Evolutionary conservation across 148 eudicot genomes (phyloP).

Genomic region (Polygonum aviculare): DNA sequence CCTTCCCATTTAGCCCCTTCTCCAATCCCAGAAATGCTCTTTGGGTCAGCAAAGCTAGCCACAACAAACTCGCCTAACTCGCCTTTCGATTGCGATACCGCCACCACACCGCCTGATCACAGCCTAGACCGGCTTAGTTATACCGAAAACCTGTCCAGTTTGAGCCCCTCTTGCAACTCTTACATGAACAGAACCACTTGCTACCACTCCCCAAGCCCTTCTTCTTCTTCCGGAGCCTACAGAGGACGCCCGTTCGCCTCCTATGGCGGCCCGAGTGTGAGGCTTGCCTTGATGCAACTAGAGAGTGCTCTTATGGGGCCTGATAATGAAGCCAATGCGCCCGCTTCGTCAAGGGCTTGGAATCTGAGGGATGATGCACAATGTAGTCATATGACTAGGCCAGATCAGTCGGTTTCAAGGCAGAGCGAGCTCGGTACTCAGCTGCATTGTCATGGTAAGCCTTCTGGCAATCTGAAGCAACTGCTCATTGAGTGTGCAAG

Average conservation of each 20-base stretch:
- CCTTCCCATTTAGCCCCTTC: conserved; percentile 30
- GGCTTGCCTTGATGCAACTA: conserved; percentile 43
- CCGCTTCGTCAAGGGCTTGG: conserved; percentile 32
- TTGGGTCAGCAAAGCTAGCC: conserved; percentile 36
- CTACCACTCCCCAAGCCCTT: conserved; percentile 29
- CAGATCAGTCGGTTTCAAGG: conserved; percentile 23
- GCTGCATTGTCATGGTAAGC: conserved; percentile 25
- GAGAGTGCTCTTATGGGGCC: conserved; percentile 71
- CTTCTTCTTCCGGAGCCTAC: conserved; percentile 23
- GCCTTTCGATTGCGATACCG: conserved; percentile 45
- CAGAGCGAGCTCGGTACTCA: conserved; percentile 21
- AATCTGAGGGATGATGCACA: conserved; percentile 21
- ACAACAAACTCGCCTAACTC: conserved; percentile 59
- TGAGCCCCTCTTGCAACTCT: conserved; percentile 45
- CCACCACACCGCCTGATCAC: conserved; percentile 30
- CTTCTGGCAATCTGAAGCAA: conserved; percentile 47
- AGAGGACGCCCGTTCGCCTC: conserved; percentile 14
- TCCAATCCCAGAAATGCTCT: conserved; percentile 29
- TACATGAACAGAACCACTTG: conserved; percentile 32
- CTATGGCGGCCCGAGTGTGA: conserved; percentile 23
- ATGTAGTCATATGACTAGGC: conserved; percentile 18
- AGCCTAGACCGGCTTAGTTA: conserved; percentile 54
- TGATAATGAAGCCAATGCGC: conserved; percentile 27
- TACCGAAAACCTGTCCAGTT: conserved; percentile 35
- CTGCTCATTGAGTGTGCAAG: conserved; percentile 65